Conservation (phyloP, 2,329 filamentous ascomycete species). For the Alternaria alternata region DNA sequence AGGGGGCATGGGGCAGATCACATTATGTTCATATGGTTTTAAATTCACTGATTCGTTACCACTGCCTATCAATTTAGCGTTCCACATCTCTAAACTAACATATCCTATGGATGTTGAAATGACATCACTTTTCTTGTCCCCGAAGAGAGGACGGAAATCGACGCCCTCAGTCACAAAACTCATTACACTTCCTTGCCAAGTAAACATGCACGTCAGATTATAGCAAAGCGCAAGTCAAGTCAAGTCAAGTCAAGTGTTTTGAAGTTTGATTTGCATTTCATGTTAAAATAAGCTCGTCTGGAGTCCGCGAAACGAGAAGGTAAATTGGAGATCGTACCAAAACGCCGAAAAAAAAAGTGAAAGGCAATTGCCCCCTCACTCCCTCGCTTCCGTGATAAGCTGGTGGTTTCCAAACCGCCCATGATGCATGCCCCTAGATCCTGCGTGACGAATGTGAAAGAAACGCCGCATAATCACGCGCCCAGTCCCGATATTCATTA, state of each 20-base stretch:
- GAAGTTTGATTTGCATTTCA: background rate
- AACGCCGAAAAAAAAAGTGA: background rate
- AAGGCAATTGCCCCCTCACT: background rate
- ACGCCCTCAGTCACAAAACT: background rate
- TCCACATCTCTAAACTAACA: background rate
- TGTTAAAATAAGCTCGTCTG: background rate
- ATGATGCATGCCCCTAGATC: background rate
- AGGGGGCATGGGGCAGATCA: too few species aligned
- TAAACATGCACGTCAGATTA: background rate
- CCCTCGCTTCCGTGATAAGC: background rate
- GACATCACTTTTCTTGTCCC: background rate
- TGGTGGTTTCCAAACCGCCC: background rate
- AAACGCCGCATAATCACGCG: background rate
- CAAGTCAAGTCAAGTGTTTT: background rate
- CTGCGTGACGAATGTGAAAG: background rate
- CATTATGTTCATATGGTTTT: background rate
- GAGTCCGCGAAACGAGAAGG: background rate
- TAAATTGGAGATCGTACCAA: background rate
- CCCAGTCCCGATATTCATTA: constrained; percentile 60
- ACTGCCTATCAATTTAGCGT: background rate
- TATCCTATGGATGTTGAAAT: background rate
- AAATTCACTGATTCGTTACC: background rate
- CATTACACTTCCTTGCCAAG: background rate
- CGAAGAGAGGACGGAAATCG: too few species aligned
- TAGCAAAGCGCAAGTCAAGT: background rate